A percentile compares a stretch with the other conserved stretches of the same genome.
phyloP scores from a whole-genome alignment of 768 basidiomycete species.

The Vararia minispora region DNA sequence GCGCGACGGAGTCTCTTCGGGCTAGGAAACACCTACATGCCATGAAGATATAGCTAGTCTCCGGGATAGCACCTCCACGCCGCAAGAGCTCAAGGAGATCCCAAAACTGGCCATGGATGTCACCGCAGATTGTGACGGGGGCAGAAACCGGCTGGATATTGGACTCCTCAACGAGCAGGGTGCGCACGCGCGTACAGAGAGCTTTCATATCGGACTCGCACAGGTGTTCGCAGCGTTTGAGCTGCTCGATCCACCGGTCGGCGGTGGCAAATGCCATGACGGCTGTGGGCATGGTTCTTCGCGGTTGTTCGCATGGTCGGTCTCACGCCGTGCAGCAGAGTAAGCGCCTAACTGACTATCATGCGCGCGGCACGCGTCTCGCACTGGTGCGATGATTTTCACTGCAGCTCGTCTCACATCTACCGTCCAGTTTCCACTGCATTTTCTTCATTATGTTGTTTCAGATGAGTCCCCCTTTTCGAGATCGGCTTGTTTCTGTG shows the following conservation, averaged over 20 bases:
- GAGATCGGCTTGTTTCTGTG: no score
- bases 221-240: conserved; percentile 79
- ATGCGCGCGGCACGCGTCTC: no score
- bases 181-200: conserved; percentile 82
- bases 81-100: conserved; percentile 85
- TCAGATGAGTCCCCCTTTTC: no score
- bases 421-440: no score
- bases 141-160: conserved; percentile 95
- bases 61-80: conserved; percentile 78
- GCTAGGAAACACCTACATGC: conserved; percentile 41
- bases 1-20: conserved; percentile 7
- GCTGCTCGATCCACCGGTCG: conserved; percentile 82
- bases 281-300: no score
- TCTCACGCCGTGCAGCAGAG: no score
- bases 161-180: conserved; percentile 88
- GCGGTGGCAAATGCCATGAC: conserved; percentile 35
- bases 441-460: no score
- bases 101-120: conserved; percentile 98
- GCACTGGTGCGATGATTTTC: no score
- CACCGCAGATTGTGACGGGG: conserved; percentile 92
- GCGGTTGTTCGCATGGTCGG: no score
- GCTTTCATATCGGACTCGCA: conserved; percentile 88
- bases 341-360: no score
- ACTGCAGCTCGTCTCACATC: no score
- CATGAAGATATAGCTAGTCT: conserved; percentile 94